A percentile compares a stretch with the other conserved stretches of the same genome.
Conservation (phyloP, 1,139 yeast genomes). For the Pichia sp. region DNA sequence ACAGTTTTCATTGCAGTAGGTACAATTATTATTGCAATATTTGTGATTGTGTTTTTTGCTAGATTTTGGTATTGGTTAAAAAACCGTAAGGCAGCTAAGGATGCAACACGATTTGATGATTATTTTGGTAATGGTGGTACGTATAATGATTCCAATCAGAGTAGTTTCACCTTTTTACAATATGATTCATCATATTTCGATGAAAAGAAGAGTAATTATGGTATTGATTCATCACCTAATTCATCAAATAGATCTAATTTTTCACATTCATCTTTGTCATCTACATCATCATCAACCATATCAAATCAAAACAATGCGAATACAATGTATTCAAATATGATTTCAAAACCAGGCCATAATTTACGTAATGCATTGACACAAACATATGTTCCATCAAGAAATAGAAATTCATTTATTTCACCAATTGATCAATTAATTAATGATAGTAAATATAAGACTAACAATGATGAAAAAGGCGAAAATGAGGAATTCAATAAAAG, state of each 20-base stretch:
- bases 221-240: constrained; percentile 2
- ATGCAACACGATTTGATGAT: constrained; percentile 21
- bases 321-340: too few species aligned
- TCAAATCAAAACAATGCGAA: not conserved
- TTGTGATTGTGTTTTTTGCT: constrained; percentile 26
- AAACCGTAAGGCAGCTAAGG: constrained; percentile 36
- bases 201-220: constrained; percentile 4
- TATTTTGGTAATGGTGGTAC: constrained; percentile 14
- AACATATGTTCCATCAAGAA: constrained; percentile 1
- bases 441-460: not conserved
- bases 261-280: constrained; percentile 8
- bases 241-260: constrained; percentile 1
- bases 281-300: constrained; percentile 4
- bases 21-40: constrained; percentile 30
- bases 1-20: constrained; percentile 43
- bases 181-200: constrained; percentile 33
- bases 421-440: constrained; percentile 30
- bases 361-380: constrained; percentile 18
- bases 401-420: constrained; percentile 29
- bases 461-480: not conserved
- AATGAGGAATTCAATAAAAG: not conserved
- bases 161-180: constrained; percentile 1
- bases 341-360: constrained; percentile 23
- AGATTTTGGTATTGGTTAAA: constrained; percentile 29
- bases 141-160: not conserved